phyloP scores from a whole-genome alignment of 1,284 basidiomycete genomes.

The Polyporus tsugae region DNA sequence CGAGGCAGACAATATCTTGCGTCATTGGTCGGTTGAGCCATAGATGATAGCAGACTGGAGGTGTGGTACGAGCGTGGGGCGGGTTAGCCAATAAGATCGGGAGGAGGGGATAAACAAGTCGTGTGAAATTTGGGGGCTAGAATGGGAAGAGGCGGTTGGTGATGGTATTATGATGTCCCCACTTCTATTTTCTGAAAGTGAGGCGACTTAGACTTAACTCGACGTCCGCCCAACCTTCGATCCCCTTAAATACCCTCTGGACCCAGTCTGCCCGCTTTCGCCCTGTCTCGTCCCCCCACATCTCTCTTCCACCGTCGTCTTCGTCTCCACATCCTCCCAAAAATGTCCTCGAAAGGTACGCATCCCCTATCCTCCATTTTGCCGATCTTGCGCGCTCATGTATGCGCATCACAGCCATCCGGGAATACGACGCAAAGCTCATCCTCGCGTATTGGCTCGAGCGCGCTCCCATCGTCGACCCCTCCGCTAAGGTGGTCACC shows the following conservation, averaged over 20 bases:
- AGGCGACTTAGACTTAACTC: slow-evolving; percentile 30
- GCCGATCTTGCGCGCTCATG: slow-evolving; percentile 5
- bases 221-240: slow-evolving; percentile 26
- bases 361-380: slow-evolving; percentile 6
- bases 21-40: not conserved
- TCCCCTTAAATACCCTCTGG: slow-evolving; percentile 30
- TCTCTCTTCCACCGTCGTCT: slow-evolving; percentile 13
- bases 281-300: slow-evolving; percentile 20
- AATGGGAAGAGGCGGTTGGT: slow-evolving; percentile 17
- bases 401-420: slow-evolving; percentile 68
- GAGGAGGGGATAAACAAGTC: slow-evolving; percentile 20
- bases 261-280: slow-evolving; percentile 11
- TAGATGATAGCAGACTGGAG: not conserved
- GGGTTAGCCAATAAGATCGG: slow-evolving; percentile 23
- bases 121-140: slow-evolving; percentile 35
- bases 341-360: slow-evolving; percentile 48
- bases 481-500: slow-evolving; percentile 60
- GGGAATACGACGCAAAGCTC: slow-evolving; percentile 95
- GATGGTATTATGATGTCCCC: slow-evolving; percentile 30
- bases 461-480: slow-evolving; percentile 74
- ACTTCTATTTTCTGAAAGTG: slow-evolving; percentile 36
- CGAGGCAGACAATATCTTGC: slow-evolving; percentile 1
- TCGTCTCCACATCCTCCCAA: slow-evolving; percentile 24
- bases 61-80: slow-evolving; percentile 24
- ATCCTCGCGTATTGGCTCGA: slow-evolving; percentile 94